phyloP scores from a whole-genome alignment of 2,329 filamentous ascomycete species.

The Emericellopsis cladophorae region DNA sequence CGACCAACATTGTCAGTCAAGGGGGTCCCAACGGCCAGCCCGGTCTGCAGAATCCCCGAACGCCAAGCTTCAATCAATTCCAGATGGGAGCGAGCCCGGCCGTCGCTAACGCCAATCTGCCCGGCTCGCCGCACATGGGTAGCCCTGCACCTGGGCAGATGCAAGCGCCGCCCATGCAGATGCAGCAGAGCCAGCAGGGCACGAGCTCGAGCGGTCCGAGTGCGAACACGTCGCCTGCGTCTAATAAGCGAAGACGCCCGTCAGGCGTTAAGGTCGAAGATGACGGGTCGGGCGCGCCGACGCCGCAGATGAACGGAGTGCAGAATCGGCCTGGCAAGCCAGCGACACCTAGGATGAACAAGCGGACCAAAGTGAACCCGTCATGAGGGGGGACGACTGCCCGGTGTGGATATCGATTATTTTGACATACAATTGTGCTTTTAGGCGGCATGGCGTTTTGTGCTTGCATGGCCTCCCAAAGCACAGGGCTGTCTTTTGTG shows the following conservation, averaged over 20 bases:
- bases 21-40: slow-evolving; percentile 26
- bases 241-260: slow-evolving; percentile 44
- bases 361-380: slow-evolving; percentile 37
- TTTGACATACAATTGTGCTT: slow-evolving; percentile 12
- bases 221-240: slow-evolving; percentile 52
- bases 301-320: slow-evolving; percentile 42
- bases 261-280: slow-evolving; percentile 47
- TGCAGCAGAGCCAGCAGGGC: slow-evolving; percentile 56
- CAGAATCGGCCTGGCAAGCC: slow-evolving; percentile 38
- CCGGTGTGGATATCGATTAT: slow-evolving; percentile 6
- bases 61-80: slow-evolving; percentile 44
- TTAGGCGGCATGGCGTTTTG: slow-evolving; percentile 20
- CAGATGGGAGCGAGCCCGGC: slow-evolving; percentile 48
- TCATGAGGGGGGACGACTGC: slow-evolving; percentile 9
- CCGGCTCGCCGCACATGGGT: slow-evolving; percentile 47
- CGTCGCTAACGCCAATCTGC: slow-evolving; percentile 44
- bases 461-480: slow-evolving; percentile 7
- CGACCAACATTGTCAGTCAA: slow-evolving; percentile 25
- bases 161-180: slow-evolving; percentile 53
- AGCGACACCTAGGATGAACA: slow-evolving; percentile 42
- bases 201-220: slow-evolving; percentile 54
- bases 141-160: slow-evolving; percentile 50
- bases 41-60: slow-evolving; percentile 35
- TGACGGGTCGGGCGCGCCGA: slow-evolving; percentile 34
- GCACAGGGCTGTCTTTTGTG: not conserved